These are phyloP conservation scores for Symmetrospora coprosmae DNA, from an alignment of 768 basidiomycete species.

Conservation along the genomic window DNA sequence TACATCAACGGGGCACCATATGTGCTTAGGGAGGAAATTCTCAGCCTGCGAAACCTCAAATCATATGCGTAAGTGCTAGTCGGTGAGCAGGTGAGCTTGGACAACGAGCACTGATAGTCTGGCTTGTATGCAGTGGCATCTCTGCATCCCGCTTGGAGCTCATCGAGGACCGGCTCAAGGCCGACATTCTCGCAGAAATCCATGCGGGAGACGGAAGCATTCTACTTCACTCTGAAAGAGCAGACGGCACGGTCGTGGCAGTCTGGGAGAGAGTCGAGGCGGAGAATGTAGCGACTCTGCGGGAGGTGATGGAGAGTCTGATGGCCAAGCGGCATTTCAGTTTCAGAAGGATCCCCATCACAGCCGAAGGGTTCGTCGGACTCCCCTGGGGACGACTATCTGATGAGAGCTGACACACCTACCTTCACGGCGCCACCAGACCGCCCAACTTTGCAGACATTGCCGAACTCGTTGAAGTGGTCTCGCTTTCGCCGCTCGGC, in stretches of 20 bases:
- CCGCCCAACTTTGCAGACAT: slow-evolving; percentile 35
- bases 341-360: slow-evolving; percentile 80
- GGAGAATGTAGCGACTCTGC: slow-evolving; percentile 61
- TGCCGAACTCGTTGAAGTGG: slow-evolving; percentile 56
- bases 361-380: slow-evolving; percentile 52
- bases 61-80: slow-evolving; percentile 40
- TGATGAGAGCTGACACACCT: not conserved
- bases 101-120: not conserved
- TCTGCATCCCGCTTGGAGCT: slow-evolving; percentile 75
- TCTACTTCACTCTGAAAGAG: slow-evolving; percentile 74
- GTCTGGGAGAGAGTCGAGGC: slow-evolving; percentile 80
- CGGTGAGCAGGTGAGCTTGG: not conserved
- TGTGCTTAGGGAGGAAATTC: slow-evolving; percentile 57
- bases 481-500: slow-evolving; percentile 48
- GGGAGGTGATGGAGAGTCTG: slow-evolving; percentile 61
- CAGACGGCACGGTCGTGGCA: slow-evolving; percentile 75
- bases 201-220: slow-evolving; percentile 66
- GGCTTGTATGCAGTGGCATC: slow-evolving; percentile 56
- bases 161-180: slow-evolving; percentile 73
- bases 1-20: slow-evolving; percentile 88
- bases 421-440: not conserved
- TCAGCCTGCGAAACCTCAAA: slow-evolving; percentile 87
- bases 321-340: slow-evolving; percentile 42
- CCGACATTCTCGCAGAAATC: slow-evolving; percentile 74
- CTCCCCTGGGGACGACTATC: not conserved